A percentile compares a stretch with the other conserved stretches of the same genome.
Conservation (phyloP, 1,284 basidiomycete species). For the Microbotryomycetes sp. region DNA sequence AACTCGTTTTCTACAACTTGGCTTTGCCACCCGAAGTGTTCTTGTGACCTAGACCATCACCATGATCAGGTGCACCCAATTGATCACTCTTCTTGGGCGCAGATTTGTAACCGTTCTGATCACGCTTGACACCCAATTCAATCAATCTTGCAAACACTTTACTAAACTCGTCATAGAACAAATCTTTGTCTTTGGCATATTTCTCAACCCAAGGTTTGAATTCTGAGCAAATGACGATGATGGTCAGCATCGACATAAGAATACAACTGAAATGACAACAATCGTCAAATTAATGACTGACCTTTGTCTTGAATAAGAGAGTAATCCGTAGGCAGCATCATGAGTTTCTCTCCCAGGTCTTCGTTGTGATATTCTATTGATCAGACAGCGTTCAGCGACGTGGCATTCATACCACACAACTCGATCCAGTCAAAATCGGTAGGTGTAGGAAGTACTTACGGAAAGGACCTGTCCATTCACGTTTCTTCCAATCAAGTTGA, state of each 20-base stretch:
- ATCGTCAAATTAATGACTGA: background rate
- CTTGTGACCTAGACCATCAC: conserved; percentile 20
- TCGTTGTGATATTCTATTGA: conserved; percentile 36
- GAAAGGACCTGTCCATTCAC: conserved; percentile 50
- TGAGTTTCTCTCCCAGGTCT: conserved; percentile 48
- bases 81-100: conserved; percentile 32
- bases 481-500: conserved; percentile 26
- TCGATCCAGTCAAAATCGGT: conserved; percentile 32
- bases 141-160: conserved; percentile 43
- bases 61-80: conserved; percentile 23
- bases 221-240: conserved; percentile 23
- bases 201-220: conserved; percentile 47
- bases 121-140: conserved; percentile 39
- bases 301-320: conserved; percentile 29
- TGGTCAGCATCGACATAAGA: conserved; percentile 15
- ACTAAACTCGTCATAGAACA: conserved; percentile 52
- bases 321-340: conserved; percentile 52
- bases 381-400: too few species aligned
- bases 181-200: conserved; percentile 50
- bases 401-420: too few species aligned
- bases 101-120: conserved; percentile 24
- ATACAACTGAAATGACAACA: background rate
- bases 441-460: conserved; percentile 38
- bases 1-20: conserved; percentile 18
- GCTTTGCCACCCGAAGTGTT: conserved; percentile 16